Conservation (phyloP, 306 rosid genomes). For the Sophora flavescens region DNA sequence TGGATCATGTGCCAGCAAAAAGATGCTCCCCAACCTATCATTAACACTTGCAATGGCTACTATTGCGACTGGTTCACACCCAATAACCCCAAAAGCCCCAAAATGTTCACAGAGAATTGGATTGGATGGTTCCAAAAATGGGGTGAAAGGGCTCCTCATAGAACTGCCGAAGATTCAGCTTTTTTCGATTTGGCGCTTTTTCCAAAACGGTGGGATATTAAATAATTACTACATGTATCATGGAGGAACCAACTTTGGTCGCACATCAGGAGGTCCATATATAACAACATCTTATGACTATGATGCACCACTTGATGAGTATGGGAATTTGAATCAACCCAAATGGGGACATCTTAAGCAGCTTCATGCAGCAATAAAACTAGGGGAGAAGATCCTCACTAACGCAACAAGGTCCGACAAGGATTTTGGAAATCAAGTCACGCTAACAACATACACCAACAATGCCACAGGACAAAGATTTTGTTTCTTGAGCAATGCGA, state of each 20-base stretch:
- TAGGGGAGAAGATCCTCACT: conserved; percentile 1
- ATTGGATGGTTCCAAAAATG: too few species aligned
- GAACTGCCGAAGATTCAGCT: too few species aligned
- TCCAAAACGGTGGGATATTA: too few species aligned
- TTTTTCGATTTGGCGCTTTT: too few species aligned
- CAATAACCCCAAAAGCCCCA: conserved; percentile 44
- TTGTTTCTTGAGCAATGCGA: too few species aligned
- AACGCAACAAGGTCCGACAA: too few species aligned
- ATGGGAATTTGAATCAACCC: conserved; percentile 50
- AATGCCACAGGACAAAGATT: too few species aligned
- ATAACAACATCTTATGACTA: not conserved
- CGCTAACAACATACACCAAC: too few species aligned
- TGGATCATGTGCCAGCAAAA: conserved; percentile 34
- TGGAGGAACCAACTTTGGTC: not conserved
- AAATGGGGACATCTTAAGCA: conserved; percentile 55
- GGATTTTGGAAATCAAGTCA: too few species aligned
- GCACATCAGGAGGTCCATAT: too few species aligned
- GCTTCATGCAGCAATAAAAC: conserved; percentile 32
- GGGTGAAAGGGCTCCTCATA: too few species aligned
- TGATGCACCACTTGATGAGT: conserved; percentile 54
- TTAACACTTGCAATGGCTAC: not conserved
- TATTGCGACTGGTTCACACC: conserved; percentile 46
- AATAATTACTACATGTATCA: too few species aligned
- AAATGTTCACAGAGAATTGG: conserved; percentile 53
- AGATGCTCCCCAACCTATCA: not conserved